Conservation (phyloP, 495 filamentous ascomycete species). For the Chaetomidium leptoderma region DNA sequence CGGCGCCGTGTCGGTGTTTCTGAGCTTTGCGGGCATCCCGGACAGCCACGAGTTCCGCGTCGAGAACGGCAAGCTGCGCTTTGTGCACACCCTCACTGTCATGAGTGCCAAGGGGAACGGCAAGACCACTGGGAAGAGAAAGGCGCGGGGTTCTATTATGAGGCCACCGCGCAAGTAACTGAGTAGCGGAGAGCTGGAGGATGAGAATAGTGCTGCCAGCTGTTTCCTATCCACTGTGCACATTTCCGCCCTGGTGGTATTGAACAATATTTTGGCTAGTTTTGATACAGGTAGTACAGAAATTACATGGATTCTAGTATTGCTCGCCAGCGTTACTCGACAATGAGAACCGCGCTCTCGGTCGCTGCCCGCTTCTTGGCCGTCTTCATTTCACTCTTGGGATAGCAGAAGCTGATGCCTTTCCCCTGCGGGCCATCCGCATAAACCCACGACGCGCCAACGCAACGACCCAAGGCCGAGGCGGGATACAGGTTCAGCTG, state of each 20-base stretch:
- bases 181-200: no score
- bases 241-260: no score
- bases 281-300: no score
- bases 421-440: conserved; percentile 11
- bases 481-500: conserved; percentile 16
- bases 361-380: not conserved
- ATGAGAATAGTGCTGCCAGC: no score
- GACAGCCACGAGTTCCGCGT: conserved; percentile 51
- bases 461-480: conserved; percentile 11
- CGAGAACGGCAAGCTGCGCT: conserved; percentile 46
- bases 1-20: conserved; percentile 43
- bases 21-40: conserved; percentile 43
- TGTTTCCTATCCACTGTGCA: no score
- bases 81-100: conserved; percentile 46
- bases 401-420: conserved; percentile 16
- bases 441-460: conserved; percentile 13
- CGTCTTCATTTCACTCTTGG: not conserved
- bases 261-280: no score
- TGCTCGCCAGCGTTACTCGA: no score
- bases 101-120: conserved; percentile 27
- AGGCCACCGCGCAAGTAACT: not conserved
- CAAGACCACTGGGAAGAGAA: conserved; percentile 6
- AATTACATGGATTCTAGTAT: no score
- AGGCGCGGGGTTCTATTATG: not conserved
- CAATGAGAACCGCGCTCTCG: not conserved